phyloP scores from a whole-genome alignment of 2,329 filamentous ascomycete species.

The Leptographium procerum region DNA sequence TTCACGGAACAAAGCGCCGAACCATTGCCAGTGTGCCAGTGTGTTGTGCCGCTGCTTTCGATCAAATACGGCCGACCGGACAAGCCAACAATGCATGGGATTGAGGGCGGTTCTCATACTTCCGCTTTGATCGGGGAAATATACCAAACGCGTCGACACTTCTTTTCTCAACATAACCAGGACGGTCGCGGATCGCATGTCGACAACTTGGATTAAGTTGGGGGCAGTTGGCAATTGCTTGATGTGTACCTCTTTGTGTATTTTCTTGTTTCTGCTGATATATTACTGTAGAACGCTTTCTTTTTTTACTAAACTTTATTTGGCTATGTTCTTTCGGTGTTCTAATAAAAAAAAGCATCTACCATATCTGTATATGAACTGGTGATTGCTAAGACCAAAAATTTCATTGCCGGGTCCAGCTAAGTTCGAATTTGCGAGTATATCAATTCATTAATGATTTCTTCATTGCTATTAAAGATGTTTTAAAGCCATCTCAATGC shows the following conservation, averaged over 20 bases:
- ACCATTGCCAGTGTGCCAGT: background rate
- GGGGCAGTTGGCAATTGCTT: slow-evolving; percentile 6
- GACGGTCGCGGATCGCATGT: background rate
- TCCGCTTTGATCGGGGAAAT: background rate
- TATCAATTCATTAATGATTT: no score
- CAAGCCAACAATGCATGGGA: background rate
- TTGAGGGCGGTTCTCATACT: background rate
- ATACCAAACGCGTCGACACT: slow-evolving; percentile 1
- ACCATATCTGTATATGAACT: no score
- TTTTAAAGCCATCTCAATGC: background rate
- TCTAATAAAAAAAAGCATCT: background rate
- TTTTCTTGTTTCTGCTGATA: slow-evolving; percentile 12
- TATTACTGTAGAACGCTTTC: slow-evolving; percentile 11
- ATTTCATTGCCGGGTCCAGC: no score
- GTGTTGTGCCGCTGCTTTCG: background rate
- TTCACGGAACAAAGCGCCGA: background rate
- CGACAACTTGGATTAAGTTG: slow-evolving; percentile 4
- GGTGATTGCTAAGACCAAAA: no score
- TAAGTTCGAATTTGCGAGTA: no score
- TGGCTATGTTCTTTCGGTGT: background rate
- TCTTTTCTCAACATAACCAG: background rate
- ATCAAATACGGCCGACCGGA: background rate
- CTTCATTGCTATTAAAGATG: no score
- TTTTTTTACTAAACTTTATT: background rate
- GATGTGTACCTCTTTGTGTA: slow-evolving; percentile 10